phyloP scores from a whole-genome alignment of 2,329 filamentous ascomycete species.

The Sporothrix variecibatus region DNA sequence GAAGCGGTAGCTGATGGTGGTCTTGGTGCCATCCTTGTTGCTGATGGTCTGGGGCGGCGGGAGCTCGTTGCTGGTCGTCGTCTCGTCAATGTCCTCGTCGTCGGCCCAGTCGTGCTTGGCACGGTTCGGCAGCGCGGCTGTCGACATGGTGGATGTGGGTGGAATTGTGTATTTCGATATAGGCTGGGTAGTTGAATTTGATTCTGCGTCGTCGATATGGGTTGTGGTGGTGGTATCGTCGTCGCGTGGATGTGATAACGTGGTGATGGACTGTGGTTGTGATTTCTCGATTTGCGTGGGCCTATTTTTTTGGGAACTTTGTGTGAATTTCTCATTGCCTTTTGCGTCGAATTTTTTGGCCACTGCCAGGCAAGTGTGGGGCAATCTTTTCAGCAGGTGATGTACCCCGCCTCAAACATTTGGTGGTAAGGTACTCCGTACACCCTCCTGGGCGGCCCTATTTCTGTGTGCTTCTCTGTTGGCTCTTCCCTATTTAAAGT shows the following conservation, averaged over 20 bases:
- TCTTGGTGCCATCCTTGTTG: constrained; percentile 99
- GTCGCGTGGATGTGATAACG: not conserved
- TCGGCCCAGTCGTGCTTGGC: constrained; percentile 84
- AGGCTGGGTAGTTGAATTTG: not conserved
- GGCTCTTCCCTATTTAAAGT: constrained; percentile 7
- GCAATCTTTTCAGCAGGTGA: constrained; percentile 12
- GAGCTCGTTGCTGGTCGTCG: constrained; percentile 60
- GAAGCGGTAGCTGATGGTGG: constrained; percentile 83
- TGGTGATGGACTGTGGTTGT: constrained; percentile 11
- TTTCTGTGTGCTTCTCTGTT: constrained; percentile 18
- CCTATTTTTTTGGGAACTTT: constrained; percentile 13
- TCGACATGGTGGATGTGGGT: constrained; percentile 26
- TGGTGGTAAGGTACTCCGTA: not conserved
- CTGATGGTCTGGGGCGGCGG: constrained; percentile 85
- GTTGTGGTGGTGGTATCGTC: not conserved
- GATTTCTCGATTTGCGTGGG: constrained; percentile 21
- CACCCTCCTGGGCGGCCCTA: not conserved
- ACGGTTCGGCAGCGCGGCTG: constrained; percentile 29
- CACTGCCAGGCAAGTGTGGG: constrained; percentile 28
- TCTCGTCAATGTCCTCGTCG: constrained; percentile 83
- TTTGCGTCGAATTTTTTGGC: constrained; percentile 30
- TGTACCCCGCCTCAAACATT: not conserved
- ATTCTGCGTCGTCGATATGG: not conserved
- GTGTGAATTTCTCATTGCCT: constrained; percentile 27
- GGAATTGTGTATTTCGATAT: not conserved